Evolutionary conservation across 2,329 filamentous ascomycete species (phyloP).

Genomic region (Botrytis tulipae): DNA sequence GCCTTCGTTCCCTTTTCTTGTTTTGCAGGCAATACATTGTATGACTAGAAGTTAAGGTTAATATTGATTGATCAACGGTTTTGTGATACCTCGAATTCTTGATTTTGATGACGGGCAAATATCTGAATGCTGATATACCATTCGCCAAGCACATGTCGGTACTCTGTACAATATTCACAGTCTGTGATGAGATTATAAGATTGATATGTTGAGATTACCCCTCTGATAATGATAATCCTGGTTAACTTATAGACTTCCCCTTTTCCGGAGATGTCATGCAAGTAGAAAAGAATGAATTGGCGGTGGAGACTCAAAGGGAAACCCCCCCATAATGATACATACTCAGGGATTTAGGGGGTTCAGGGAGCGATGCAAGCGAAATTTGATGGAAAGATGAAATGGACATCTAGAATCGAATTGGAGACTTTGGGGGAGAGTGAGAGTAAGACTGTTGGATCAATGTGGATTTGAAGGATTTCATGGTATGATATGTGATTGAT

Average conservation of each 20-base stretch:
- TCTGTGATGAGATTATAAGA: background rate
- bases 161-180: background rate
- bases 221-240: background rate
- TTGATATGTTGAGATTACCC: background rate
- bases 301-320: background rate
- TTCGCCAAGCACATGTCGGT: background rate
- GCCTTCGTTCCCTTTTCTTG: background rate
- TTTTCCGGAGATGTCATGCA: background rate
- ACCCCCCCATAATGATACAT: background rate
- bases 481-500: background rate
- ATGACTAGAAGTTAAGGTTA: background rate
- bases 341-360: background rate
- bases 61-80: background rate
- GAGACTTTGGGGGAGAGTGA: background rate
- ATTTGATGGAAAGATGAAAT: slow-evolving; percentile 1
- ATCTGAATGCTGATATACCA: background rate
- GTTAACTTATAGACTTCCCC: background rate
- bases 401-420: background rate
- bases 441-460: background rate
- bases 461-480: background rate
- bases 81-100: background rate
- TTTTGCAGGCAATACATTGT: no score
- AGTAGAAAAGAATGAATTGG: background rate
- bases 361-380: slow-evolving; percentile 1
- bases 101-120: background rate